These are phyloP conservation scores for Leccinum aurantiacum DNA, from an alignment of 768 basidiomycete species.

Conservation along the genomic window DNA sequence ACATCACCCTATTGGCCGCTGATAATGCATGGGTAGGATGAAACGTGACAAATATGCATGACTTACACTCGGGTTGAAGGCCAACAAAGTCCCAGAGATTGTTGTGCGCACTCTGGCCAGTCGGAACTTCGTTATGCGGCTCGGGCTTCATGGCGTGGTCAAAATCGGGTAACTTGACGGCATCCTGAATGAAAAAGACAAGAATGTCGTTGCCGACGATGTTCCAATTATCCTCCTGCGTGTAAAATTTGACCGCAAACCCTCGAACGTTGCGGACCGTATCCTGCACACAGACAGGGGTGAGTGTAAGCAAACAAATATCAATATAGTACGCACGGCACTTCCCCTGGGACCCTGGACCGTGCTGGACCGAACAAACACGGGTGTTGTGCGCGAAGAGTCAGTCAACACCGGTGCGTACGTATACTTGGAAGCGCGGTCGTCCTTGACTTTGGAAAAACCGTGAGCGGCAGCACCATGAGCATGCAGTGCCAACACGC, in stretches of 20 bases:
- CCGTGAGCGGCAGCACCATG: constrained; percentile 82
- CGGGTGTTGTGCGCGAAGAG: constrained; percentile 66
- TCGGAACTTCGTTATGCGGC: constrained; percentile 77
- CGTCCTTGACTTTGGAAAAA: constrained; percentile 72
- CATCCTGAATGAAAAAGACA: constrained; percentile 80
- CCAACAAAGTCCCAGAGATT: constrained; percentile 87
- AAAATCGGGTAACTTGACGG: constrained; percentile 83
- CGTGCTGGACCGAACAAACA: constrained; percentile 84
- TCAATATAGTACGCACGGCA: constrained; percentile 51
- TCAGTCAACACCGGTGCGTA: constrained; percentile 72
- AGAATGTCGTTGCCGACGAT: constrained; percentile 81
- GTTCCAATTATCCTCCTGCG: constrained; percentile 84
- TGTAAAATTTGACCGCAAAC: constrained; percentile 83
- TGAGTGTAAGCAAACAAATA: neutral
- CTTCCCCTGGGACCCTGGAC: constrained; percentile 82
- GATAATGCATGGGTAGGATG: constrained; percentile 18
- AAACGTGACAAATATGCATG: neutral
- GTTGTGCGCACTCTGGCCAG: constrained; percentile 71
- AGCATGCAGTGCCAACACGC: constrained; percentile 62
- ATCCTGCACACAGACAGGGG: constrained; percentile 40
- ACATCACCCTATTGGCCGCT: constrained; percentile 77
- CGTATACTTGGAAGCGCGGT: constrained; percentile 69
- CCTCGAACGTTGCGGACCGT: constrained; percentile 85
- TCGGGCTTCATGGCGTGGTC: constrained; percentile 86
- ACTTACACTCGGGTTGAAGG: constrained; percentile 62